These are phyloP conservation scores for Kurtzmaniella quercitrusa DNA, from an alignment of 1,139 yeast species.

Conservation along the genomic window DNA sequence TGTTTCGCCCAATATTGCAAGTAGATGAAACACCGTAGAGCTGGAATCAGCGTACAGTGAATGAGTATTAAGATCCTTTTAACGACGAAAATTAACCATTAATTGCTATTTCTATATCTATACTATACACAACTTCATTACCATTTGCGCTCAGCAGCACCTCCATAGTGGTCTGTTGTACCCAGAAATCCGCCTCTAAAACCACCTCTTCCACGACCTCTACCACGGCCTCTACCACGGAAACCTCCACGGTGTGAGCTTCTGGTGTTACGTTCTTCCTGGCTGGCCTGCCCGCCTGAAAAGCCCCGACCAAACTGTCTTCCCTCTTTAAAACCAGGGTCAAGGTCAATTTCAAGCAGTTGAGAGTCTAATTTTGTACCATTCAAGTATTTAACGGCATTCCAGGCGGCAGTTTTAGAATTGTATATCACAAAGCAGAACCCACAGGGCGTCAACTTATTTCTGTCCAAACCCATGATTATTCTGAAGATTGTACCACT, in stretches of 20 bases:
- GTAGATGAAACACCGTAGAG: no score
- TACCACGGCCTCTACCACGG: constrained; percentile 21
- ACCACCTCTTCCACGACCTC: constrained; percentile 21
- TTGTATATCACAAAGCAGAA: constrained; percentile 86
- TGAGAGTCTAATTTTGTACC: constrained; percentile 82
- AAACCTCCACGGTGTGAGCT: constrained; percentile 18
- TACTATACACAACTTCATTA: background rate
- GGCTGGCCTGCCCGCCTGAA: constrained; percentile 75
- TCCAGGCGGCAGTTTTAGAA: constrained; percentile 64
- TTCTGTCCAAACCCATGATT: constrained; percentile 90
- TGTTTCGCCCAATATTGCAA: no score
- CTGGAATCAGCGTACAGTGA: no score
- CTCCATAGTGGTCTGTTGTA: constrained; percentile 6
- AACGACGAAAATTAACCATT: no score
- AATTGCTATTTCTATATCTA: no score
- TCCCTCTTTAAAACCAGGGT: constrained; percentile 93
- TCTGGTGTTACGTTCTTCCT: constrained; percentile 26
- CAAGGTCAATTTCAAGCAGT: constrained; percentile 76
- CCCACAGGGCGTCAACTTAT: constrained; percentile 89
- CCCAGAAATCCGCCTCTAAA: constrained; percentile 12
- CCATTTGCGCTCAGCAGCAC: constrained; percentile 2
- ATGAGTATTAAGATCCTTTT: no score
- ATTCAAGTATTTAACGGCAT: constrained; percentile 76
- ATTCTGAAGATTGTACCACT: constrained; percentile 76
- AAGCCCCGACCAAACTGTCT: constrained; percentile 92